Evolutionary conservation across 331 rosid species (phyloP).

Genomic region (Stylosanthes scabra): DNA sequence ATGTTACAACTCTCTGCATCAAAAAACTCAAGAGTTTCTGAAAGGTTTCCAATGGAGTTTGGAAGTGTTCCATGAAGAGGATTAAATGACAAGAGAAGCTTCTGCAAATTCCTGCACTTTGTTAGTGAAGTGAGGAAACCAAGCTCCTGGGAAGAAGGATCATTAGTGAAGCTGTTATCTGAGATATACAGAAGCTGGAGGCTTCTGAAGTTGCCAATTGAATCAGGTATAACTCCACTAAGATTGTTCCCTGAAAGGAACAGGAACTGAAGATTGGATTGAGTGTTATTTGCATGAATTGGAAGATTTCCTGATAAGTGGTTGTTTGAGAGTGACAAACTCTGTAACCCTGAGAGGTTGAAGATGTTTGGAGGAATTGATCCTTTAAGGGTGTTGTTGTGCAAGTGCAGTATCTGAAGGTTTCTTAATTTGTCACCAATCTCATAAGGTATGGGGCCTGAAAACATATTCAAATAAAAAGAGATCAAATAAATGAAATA

Average conservation of each 20-base stretch:
- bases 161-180: constrained; percentile 1
- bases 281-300: not conserved
- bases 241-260: not conserved
- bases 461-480: not conserved
- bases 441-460: constrained; percentile 32
- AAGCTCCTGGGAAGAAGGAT: constrained; percentile 9
- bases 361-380: constrained; percentile 33
- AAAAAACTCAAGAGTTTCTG: constrained; percentile 3
- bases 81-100: not conserved
- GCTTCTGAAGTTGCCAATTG: constrained; percentile 26
- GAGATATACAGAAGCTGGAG: not conserved
- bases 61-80: constrained; percentile 34
- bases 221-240: constrained; percentile 29
- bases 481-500: no score
- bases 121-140: constrained; percentile 32
- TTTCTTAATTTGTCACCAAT: constrained; percentile 23
- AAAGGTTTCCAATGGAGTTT: constrained; percentile 30
- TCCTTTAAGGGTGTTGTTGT: constrained; percentile 2
- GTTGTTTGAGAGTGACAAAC: constrained; percentile 30
- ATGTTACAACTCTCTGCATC: constrained; percentile 3
- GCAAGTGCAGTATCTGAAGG: constrained; percentile 19
- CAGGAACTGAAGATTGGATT: constrained; percentile 15
- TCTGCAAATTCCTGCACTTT: constrained; percentile 9
- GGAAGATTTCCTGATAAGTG: constrained; percentile 28
- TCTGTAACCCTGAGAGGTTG: constrained; percentile 26